Conservation (phyloP, 768 basidiomycete genomes). For the Aureoboletus auriporus region DNA sequence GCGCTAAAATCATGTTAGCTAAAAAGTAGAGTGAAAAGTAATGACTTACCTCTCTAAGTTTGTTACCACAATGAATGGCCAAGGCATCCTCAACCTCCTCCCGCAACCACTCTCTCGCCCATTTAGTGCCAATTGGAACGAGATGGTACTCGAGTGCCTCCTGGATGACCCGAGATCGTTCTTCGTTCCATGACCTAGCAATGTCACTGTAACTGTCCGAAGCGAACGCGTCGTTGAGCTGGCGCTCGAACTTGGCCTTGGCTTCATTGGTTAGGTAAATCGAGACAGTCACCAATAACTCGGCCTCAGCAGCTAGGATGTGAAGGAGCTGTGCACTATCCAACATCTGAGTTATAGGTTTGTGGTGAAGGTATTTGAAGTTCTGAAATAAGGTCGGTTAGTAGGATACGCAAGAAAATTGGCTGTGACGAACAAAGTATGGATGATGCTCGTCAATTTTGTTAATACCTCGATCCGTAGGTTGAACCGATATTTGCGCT, state of each 20-base stretch:
- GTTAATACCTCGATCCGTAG: conserved; percentile 80
- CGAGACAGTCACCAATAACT: conserved; percentile 75
- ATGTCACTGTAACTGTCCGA: conserved; percentile 84
- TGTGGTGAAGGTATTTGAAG: conserved; percentile 91
- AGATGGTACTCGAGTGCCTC: conserved; percentile 78
- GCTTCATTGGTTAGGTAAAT: conserved; percentile 63
- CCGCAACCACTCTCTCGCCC: conserved; percentile 83
- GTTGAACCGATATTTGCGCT: conserved; percentile 73
- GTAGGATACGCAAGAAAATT: background rate
- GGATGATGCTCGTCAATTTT: conserved; percentile 75
- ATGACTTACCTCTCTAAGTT: conserved; percentile 64
- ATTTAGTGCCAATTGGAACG: conserved; percentile 81
- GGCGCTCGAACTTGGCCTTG: conserved; percentile 65
- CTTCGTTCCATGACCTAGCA: conserved; percentile 87
- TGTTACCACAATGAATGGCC: conserved; percentile 60
- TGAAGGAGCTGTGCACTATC: conserved; percentile 80
- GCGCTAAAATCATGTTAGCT: conserved; percentile 46
- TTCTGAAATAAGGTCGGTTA: conserved; percentile 44
- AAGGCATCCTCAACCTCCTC: conserved; percentile 89
- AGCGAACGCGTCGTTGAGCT: conserved; percentile 75
- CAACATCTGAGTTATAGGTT: conserved; percentile 67
- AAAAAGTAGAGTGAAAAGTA: background rate
- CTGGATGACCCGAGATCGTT: conserved; percentile 73
- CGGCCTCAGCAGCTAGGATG: conserved; percentile 87
- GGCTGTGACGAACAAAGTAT: conserved; percentile 53